These are phyloP conservation scores for Phytopythium kandeliae DNA, from an alignment of 352 stramenopile genomes.

Conservation along the genomic window DNA sequence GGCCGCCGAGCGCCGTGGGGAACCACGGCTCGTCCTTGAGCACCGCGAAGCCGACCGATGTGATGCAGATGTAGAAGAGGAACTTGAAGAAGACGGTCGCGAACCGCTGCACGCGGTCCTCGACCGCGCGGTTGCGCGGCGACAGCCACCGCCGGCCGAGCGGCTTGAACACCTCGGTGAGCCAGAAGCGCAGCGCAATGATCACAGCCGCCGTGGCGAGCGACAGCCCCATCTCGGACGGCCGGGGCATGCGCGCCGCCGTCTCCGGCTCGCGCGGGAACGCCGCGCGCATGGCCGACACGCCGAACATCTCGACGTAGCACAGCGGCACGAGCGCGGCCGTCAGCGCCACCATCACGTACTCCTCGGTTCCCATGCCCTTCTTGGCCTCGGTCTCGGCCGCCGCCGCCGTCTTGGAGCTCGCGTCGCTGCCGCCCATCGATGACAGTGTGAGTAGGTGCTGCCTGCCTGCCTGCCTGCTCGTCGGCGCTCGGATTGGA, in stretches of 20 bases:
- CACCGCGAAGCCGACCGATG: conserved; percentile 25
- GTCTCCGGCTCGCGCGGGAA: conserved; percentile 19
- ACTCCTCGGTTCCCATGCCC: conserved; percentile 25
- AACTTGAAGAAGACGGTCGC: conserved; percentile 35
- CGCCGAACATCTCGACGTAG: conserved; percentile 24
- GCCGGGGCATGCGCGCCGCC: conserved; percentile 18
- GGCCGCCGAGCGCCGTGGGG: conserved; percentile 31
- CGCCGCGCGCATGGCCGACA: conserved; percentile 25
- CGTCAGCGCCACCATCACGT: conserved; percentile 23
- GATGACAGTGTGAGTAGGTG: not conserved
- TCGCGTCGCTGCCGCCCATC: no score
- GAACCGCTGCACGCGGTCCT: conserved; percentile 29
- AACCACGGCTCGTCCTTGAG: conserved; percentile 52
- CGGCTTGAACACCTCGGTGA: conserved; percentile 17
- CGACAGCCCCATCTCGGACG: conserved; percentile 19
- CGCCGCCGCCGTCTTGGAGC: conserved; percentile 17
- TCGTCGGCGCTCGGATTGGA: not conserved
- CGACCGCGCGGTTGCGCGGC: conserved; percentile 15
- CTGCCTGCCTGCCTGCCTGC: not conserved
- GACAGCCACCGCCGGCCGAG: conserved; percentile 20
- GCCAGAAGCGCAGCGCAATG: conserved; percentile 21
- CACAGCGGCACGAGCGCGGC: conserved; percentile 22
- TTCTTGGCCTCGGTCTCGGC: conserved; percentile 15
- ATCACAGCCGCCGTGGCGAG: conserved; percentile 21
- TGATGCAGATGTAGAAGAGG: conserved; percentile 27